Percentiles rank a stretch among this genome's conserved stretches.
phyloP scores from a whole-genome alignment of 768 basidiomycete species.

The Fomitopsis pulvina region DNA sequence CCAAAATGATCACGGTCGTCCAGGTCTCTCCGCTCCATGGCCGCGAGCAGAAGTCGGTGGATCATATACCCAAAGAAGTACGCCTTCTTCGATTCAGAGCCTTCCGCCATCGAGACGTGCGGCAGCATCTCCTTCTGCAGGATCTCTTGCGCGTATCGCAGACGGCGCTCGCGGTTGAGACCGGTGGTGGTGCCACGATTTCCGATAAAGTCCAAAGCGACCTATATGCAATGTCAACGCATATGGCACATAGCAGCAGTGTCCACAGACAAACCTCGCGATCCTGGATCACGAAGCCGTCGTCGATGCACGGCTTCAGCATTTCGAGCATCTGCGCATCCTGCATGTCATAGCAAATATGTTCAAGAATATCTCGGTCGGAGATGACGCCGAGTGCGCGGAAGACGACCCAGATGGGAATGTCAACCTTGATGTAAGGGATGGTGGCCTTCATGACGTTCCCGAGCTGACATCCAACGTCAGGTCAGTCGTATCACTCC shows the following conservation, averaged over 20 bases:
- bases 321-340: slow-evolving; percentile 96
- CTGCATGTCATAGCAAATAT: slow-evolving; percentile 97
- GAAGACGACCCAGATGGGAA: slow-evolving; percentile 99
- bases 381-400: slow-evolving; percentile 96
- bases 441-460: slow-evolving; percentile 96
- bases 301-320: slow-evolving; percentile 97
- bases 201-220: slow-evolving; percentile 94
- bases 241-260: background rate
- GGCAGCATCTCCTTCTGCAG: slow-evolving; percentile 98
- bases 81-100: slow-evolving; percentile 96
- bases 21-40: slow-evolving; percentile 88
- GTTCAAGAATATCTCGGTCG: slow-evolving; percentile 94
- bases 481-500: background rate
- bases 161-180: slow-evolving; percentile 85
- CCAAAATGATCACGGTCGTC: slow-evolving; percentile 99
- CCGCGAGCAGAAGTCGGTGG: slow-evolving; percentile 89
- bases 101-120: slow-evolving; percentile 93
- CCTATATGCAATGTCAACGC: slow-evolving; percentile 24
- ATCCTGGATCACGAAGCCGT: slow-evolving; percentile 97
- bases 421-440: slow-evolving; percentile 96
- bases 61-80: slow-evolving; percentile 99
- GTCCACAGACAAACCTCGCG: slow-evolving; percentile 57
- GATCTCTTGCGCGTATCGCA: slow-evolving; percentile 96
- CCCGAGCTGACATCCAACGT: slow-evolving; percentile 45
- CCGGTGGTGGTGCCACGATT: slow-evolving; percentile 95